Conservation (phyloP, 1,284 basidiomycete species). For the Clitocybe nebularis region DNA sequence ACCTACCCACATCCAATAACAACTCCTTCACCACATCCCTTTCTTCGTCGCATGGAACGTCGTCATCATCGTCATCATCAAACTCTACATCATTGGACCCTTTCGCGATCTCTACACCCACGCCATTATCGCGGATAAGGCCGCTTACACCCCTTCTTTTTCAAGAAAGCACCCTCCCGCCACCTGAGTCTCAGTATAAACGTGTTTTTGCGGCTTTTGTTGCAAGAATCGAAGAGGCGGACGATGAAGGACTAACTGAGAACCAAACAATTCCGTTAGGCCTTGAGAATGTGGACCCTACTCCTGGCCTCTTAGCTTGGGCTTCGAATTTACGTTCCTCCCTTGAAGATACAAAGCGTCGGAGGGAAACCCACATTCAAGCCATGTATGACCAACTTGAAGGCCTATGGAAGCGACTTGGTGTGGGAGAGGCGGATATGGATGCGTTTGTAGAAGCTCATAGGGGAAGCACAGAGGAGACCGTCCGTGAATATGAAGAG, state of each 20-base stretch:
- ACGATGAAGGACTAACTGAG: constrained; percentile 42
- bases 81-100: constrained; percentile 38
- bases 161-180: constrained; percentile 22
- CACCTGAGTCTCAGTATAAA: constrained; percentile 44
- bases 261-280: constrained; percentile 33
- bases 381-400: constrained; percentile 85
- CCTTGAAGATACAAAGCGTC: constrained; percentile 66
- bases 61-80: constrained; percentile 33
- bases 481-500: constrained; percentile 77
- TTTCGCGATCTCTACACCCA: constrained; percentile 50
- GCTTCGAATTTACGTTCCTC: constrained; percentile 50
- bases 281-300: constrained; percentile 64
- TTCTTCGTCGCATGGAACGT: constrained; percentile 24
- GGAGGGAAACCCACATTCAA: constrained; percentile 75
- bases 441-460: constrained; percentile 79
- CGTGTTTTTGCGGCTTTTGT: constrained; percentile 63
- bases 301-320: constrained; percentile 60
- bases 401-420: constrained; percentile 75
- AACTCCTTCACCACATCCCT: constrained; percentile 26
- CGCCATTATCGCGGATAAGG: constrained; percentile 39
- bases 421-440: constrained; percentile 69
- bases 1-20: constrained; percentile 38
- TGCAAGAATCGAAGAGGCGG: constrained; percentile 56
- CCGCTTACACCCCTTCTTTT: constrained; percentile 27
- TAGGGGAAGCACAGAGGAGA: constrained; percentile 73